Base-by-base conservation (phyloP, 2,329 filamentous ascomycete genomes). In the Pseudogymnoascus sp. region DNA sequence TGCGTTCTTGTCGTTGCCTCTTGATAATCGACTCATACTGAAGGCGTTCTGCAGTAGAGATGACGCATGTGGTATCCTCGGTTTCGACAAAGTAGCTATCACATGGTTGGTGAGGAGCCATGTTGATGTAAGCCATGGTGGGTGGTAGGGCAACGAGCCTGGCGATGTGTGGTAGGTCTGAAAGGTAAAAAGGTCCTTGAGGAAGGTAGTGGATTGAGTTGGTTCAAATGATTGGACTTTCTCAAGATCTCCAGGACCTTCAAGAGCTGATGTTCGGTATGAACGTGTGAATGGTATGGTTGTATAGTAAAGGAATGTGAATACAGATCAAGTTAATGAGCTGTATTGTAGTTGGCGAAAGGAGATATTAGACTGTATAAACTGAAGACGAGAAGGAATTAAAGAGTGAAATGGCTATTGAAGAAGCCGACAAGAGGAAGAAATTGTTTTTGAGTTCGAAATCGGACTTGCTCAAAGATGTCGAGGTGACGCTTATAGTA, bases 1-100 rank as follows among this genome's bases (percentile, higher is more conserved):
- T 89, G 69, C 89, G 88, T 73, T 93, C 90, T 77, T 97, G 93
- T 71, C 88, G 87, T 78, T 93, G 87, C 73, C 89, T 87, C 65
- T 90, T 89, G 70, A 95, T 80, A 73, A 91, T 84, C 76, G 89
- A 91, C 69, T 88, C 85, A 66, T 90, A 87, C 71, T 95, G 89
- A 73, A 89, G 86, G 65, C 87, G 81, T 42, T 69, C 64, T 38
- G 69, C 67, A 53, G 64, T 66, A 31, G 69, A 66, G 36, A 69
- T 67, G 62, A 71, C 72, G 12, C 68, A 37, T 18, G 66, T 67
- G 61, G 73, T 80, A 60, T 83, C 80, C 64, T 85, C 81, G 66
- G 80, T 81, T 70, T 89, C 87, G 63, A 88, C 84, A 70, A 89
- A 89, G 76, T 82, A 89, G 64, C 82, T 86, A 67, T 89, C 86